phyloP scores from a whole-genome alignment of 495 filamentous ascomycete species.

The Hypoxylon lienhwacheense region DNA sequence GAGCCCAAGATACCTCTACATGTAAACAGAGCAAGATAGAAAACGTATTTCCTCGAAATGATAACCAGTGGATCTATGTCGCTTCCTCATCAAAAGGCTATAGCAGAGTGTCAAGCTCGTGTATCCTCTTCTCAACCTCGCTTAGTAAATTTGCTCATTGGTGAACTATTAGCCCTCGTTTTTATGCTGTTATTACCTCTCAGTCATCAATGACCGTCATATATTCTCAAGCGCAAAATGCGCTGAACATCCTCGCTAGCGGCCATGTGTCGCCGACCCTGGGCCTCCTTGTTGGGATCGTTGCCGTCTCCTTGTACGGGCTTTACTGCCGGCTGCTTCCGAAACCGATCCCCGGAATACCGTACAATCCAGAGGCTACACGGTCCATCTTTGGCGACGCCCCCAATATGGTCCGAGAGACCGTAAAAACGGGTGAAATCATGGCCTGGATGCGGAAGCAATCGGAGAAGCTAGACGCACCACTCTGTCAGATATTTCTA shows the following conservation, averaged over 20 bases:
- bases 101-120: background rate
- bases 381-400: constrained; percentile 38
- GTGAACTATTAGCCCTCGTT: background rate
- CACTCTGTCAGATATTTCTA: constrained; percentile 44
- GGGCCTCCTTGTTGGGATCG: background rate
- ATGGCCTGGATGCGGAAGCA: constrained; percentile 20
- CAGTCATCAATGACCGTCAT: background rate
- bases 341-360: constrained; percentile 39
- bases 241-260: background rate
- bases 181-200: too few relatives aligned
- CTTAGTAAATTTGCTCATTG: background rate
- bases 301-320: background rate
- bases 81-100: background rate
- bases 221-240: background rate
- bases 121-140: background rate
- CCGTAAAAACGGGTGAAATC: constrained; percentile 17
- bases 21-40: background rate
- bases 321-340: constrained; percentile 25
- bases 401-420: constrained; percentile 25
- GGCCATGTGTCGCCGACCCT: background rate
- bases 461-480: constrained; percentile 33
- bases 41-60: background rate
- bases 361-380: constrained; percentile 36
- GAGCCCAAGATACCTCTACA: background rate
- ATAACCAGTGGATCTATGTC: background rate